These are phyloP conservation scores for Selaginella moellendorffii DNA, from an alignment of 75 land plant genomes.

Conservation along the genomic window DNA sequence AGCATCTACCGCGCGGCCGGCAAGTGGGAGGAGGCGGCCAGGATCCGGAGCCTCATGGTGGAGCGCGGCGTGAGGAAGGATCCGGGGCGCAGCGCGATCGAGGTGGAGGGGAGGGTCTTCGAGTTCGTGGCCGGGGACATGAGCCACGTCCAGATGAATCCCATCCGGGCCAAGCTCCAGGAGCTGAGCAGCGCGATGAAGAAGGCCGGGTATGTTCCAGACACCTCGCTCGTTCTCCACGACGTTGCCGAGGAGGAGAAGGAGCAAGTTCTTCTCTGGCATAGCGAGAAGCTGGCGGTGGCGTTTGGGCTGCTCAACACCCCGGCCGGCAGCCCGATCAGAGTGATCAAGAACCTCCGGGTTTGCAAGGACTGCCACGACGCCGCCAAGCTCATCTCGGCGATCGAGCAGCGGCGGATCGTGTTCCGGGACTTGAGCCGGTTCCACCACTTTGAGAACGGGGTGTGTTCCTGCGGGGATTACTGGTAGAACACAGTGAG, in stretches of 20 bases:
- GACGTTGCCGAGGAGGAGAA: constrained; percentile 14
- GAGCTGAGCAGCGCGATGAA: constrained; percentile 5
- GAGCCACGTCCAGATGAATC: neutral
- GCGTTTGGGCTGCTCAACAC: constrained; percentile 12
- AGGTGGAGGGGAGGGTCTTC: constrained; percentile 1
- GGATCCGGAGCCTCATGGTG: constrained; percentile 5
- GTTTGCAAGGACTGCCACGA: constrained; percentile 10
- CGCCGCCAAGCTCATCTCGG: constrained; percentile 11
- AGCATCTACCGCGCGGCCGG: constrained; percentile 11
- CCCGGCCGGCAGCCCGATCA: constrained; percentile 9
- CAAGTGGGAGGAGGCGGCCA: constrained; percentile 8
- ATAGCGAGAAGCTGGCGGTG: constrained; percentile 13
- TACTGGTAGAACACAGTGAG: constrained; percentile 4
- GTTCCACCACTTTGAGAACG: constrained; percentile 8
- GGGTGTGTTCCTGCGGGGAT: constrained; percentile 11
- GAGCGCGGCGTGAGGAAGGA: constrained; percentile 7
- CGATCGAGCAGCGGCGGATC: constrained; percentile 7
- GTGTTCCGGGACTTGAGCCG: constrained; percentile 10
- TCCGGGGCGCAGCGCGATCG: constrained; percentile 12
- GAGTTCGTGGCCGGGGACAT: constrained; percentile 10
- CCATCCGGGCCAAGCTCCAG: constrained; percentile 9
- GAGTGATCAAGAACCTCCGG: constrained; percentile 10
- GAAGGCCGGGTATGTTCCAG: constrained; percentile 7
- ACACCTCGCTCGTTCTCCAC: neutral
- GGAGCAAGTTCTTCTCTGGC: constrained; percentile 1